Evolutionary conservation across 1,139 yeast genomes (phyloP).

Genomic region (Lodderomyces margitis): DNA sequence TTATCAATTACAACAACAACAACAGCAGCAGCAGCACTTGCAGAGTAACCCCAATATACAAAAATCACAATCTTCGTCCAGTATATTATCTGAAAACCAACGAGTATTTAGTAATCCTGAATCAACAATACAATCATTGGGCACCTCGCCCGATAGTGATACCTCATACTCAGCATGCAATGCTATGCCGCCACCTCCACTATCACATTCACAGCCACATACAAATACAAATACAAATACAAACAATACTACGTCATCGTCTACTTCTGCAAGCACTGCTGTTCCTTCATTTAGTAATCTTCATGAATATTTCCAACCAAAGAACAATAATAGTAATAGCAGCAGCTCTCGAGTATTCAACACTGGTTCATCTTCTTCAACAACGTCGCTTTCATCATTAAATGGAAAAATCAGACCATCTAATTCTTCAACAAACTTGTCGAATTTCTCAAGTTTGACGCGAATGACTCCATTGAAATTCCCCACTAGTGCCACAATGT

Average conservation of each 20-base stretch:
- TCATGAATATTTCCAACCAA: conserved; percentile 31
- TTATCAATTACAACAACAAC: conserved; percentile 2
- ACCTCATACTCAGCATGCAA: background rate
- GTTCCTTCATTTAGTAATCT: conserved; percentile 29
- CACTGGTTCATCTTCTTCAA: conserved; percentile 16
- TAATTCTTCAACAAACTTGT: conserved; percentile 22
- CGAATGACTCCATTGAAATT: conserved; percentile 44
- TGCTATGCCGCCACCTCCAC: conserved; percentile 10
- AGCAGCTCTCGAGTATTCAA: conserved; percentile 19
- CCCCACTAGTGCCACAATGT: conserved; percentile 10
- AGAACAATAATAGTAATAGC: conserved; percentile 16
- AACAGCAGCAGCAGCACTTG: background rate
- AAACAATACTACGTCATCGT: background rate
- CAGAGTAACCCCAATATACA: conserved; percentile 5
- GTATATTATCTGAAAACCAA: conserved; percentile 12
- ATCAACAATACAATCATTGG: conserved; percentile 27
- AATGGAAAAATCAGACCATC: conserved; percentile 21
- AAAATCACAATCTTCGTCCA: conserved; percentile 15
- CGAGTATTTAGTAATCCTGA: conserved; percentile 21
- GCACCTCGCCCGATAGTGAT: conserved; percentile 33
- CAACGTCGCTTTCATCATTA: conserved; percentile 27
- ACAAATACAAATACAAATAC: background rate
- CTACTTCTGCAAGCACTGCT: background rate
- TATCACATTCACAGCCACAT: background rate
- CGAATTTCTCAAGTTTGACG: conserved; percentile 24